Conservation (phyloP, 1,139 yeast genomes). For the Kodamaea plutei region DNA sequence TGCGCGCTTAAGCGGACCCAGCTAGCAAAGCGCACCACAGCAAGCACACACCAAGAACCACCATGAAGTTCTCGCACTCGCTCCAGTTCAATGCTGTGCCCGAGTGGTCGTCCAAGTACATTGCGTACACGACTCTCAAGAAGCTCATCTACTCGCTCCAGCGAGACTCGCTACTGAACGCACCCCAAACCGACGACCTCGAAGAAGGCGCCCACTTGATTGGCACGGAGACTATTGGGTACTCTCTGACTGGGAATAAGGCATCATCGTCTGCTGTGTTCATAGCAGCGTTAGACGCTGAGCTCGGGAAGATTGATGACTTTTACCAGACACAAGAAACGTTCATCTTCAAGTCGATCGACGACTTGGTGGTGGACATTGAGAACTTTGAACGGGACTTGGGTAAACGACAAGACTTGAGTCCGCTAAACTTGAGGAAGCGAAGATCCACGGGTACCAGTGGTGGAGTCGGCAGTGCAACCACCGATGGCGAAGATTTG, state of each 20-base stretch:
- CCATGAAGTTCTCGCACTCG: constrained; percentile 70
- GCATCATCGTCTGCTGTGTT: constrained; percentile 35
- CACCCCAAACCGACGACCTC: constrained; percentile 22
- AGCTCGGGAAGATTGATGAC: constrained; percentile 54
- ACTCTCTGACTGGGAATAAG: constrained; percentile 20
- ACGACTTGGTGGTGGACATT: constrained; percentile 49
- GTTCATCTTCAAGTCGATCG: constrained; percentile 44
- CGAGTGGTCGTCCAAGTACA: constrained; percentile 69
- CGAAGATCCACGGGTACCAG: constrained; percentile 2
- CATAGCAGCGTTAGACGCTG: constrained; percentile 52
- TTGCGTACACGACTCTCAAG: constrained; percentile 62
- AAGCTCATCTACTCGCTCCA: constrained; percentile 63
- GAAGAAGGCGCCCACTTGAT: constrained; percentile 30
- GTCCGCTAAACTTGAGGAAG: constrained; percentile 6
- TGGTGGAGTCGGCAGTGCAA: constrained; percentile 4
- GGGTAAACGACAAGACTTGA: constrained; percentile 8
- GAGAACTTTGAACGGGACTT: constrained; percentile 41
- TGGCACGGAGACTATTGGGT: constrained; percentile 14
- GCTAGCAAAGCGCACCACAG: no score
- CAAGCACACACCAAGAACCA: constrained; percentile 5
- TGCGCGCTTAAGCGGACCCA: no score
- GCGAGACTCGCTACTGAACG: constrained; percentile 39
- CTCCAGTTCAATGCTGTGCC: constrained; percentile 73
- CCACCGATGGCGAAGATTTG: constrained; percentile 17
- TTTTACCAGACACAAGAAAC: constrained; percentile 54